phyloP scores from a whole-genome alignment of 2,329 filamentous ascomycete species.

The Aspergillus costaricaensis region DNA sequence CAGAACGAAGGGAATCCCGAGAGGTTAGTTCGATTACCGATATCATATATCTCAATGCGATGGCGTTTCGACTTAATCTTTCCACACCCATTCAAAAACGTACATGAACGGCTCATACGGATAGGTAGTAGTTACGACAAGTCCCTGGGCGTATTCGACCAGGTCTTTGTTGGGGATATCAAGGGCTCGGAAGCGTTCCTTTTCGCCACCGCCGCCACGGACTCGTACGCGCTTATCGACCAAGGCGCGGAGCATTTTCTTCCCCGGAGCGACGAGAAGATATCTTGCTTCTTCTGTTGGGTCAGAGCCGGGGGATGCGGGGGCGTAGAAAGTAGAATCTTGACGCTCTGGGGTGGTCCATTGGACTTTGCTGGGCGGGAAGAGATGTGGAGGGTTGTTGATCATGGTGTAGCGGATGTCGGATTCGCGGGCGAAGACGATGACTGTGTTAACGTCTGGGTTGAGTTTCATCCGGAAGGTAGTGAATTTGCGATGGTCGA shows the following conservation, averaged over 20 bases:
- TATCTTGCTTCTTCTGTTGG: slow-evolving; percentile 21
- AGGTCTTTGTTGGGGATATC: slow-evolving; percentile 27
- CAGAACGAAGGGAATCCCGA: not conserved
- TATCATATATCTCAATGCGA: not conserved
- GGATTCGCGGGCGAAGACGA: slow-evolving; percentile 32
- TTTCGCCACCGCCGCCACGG: slow-evolving; percentile 25
- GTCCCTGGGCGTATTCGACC: slow-evolving; percentile 34
- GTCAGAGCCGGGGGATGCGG: not conserved
- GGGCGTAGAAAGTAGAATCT: slow-evolving; percentile 25
- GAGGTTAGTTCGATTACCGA: not conserved
- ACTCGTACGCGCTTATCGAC: slow-evolving; percentile 30
- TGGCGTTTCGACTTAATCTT: not conserved
- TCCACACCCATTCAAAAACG: slow-evolving; percentile 35
- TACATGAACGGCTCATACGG: slow-evolving; percentile 35
- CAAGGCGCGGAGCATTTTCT: slow-evolving; percentile 29
- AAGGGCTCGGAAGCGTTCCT: slow-evolving; percentile 25
- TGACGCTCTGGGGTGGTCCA: slow-evolving; percentile 31
- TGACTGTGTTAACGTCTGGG: slow-evolving; percentile 28
- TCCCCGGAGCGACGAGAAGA: slow-evolving; percentile 30
- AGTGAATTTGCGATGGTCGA: slow-evolving; percentile 36
- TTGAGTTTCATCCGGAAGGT: slow-evolving; percentile 37
- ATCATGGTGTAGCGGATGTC: slow-evolving; percentile 30
- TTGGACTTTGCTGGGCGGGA: slow-evolving; percentile 9
- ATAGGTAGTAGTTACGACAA: slow-evolving; percentile 27
- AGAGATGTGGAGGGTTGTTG: slow-evolving; percentile 12